These are phyloP conservation scores for Melanogaster broomeanus DNA, from an alignment of 768 basidiomycete species.

Conservation along the genomic window DNA sequence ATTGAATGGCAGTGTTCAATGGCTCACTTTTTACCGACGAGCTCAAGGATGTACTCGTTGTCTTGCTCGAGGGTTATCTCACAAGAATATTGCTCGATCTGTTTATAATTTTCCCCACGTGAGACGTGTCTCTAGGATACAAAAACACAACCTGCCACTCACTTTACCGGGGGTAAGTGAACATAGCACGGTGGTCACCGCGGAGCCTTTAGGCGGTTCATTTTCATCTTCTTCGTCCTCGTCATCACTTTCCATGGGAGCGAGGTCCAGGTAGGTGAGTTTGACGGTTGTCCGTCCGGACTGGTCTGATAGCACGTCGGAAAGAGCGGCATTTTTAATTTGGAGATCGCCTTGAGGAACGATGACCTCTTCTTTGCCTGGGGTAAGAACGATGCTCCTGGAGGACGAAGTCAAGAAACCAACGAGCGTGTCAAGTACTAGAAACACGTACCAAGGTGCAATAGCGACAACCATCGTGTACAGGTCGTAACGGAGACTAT, in stretches of 20 bases:
- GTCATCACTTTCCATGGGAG: conserved; percentile 39
- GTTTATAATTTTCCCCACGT: conserved; percentile 9
- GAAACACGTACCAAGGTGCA: conserved; percentile 60
- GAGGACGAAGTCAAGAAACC: conserved; percentile 7
- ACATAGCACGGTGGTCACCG: conserved; percentile 63
- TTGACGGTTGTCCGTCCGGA: conserved; percentile 67
- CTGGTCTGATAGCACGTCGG: conserved; percentile 66
- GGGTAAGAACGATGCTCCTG: conserved; percentile 64
- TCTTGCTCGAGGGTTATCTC: conserved; percentile 72
- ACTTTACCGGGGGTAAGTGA: conserved; percentile 85
- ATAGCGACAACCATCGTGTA: conserved; percentile 58
- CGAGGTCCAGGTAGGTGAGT: conserved; percentile 52
- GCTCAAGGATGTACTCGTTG: conserved; percentile 65
- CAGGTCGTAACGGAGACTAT: conserved; percentile 13
- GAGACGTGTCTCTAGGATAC: not conserved
- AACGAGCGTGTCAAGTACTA: no score
- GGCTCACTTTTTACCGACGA: conserved; percentile 79
- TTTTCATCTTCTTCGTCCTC: conserved; percentile 47
- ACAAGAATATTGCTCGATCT: conserved; percentile 78
- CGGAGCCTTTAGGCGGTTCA: conserved; percentile 39
- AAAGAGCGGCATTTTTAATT: conserved; percentile 83
- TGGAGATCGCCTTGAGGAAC: conserved; percentile 66
- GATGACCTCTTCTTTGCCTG: conserved; percentile 59
- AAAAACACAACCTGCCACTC: conserved; percentile 17
- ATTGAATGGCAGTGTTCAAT: not conserved